Base-by-base conservation (phyloP, 805 yeast genomes). In the Torulaspora maleeae region DNA sequence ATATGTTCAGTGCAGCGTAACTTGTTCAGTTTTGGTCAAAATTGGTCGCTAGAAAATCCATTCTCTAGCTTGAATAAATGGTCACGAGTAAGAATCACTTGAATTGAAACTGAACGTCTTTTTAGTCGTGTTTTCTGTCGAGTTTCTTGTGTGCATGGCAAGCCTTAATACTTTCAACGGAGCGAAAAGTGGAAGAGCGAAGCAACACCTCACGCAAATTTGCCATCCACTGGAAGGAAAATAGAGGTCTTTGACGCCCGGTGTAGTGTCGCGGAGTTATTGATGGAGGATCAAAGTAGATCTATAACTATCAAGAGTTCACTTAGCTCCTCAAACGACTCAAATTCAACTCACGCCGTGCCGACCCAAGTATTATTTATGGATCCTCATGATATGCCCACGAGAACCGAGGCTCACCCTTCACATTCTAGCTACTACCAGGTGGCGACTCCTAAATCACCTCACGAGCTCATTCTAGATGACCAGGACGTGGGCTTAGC, bases 391-490 rank as follows among this genome's bases (percentile, higher is more conserved):
- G 49, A 46, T 20, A 30, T 42, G 35, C 45, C 51, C 9, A 33
- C 51, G 22, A 44, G 46, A 40, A 36, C 51, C 9, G 40, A 33
- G 22, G 27, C 47, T 15, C 41, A 41, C 29, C 44, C 49, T 11
- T 46, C 46, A 3, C 35, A 43, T 16, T 40, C 52, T 9, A 39
- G 58, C n/a, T 65, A 60, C 48, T 61, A 65, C 15, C 74, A 70
- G 48, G 67, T 71, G 13, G 71, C 73, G 9, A 70, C 75, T 9
- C 75, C 75, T 13, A 71, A 70, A 45, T 68, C 73, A 0, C 75
- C 75, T 16, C 69, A 63, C 44, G 72, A 71, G 13, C 64, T 68
- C 15, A 60, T 59, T 8, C 43, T 53, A 22, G 56, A 52, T 19
- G 58, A 58, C 2, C 64, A 61, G 4, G 53, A 43, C 4, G 60